A percentile compares a stretch with the other conserved stretches of the same genome.
Evolutionary conservation across 208 protist genomes (phyloP).

Genomic region (Wallacemonas sp.): DNA sequence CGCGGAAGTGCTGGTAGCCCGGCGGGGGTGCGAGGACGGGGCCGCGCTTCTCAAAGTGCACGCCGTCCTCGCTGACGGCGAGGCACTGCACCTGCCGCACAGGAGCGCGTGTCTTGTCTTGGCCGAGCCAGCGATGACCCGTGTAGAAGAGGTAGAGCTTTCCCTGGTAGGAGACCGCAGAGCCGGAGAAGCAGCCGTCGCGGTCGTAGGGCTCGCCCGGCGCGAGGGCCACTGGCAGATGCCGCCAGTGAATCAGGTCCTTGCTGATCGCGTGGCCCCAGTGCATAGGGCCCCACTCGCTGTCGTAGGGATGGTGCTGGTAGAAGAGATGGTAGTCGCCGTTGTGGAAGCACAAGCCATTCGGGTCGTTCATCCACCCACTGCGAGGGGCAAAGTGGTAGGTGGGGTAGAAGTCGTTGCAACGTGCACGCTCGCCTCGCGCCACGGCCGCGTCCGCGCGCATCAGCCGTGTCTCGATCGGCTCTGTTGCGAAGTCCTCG

Average conservation of each 20-base stretch:
- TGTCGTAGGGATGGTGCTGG: constrained; percentile 52
- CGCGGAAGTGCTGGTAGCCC: constrained; percentile 43
- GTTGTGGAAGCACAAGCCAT: constrained; percentile 51
- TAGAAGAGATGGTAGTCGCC: constrained; percentile 69
- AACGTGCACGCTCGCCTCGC: background rate
- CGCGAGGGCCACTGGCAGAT: constrained; percentile 57
- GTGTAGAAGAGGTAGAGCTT: constrained; percentile 60
- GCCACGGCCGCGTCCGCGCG: background rate
- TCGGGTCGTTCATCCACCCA: constrained; percentile 54
- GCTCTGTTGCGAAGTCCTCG: background rate
- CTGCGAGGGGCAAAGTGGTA: constrained; percentile 64
- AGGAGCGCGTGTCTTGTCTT: constrained; percentile 28
- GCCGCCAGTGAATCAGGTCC: constrained; percentile 64
- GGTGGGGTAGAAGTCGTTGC: constrained; percentile 47
- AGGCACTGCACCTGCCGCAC: constrained; percentile 60
- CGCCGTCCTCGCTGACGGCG: constrained; percentile 45
- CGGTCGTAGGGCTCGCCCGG: constrained; percentile 68
- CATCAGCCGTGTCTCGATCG: constrained; percentile 1
- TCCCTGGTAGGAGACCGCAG: constrained; percentile 34
- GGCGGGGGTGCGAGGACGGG: constrained; percentile 27
- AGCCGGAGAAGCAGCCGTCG: constrained; percentile 62
- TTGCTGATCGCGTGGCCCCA: constrained; percentile 67
- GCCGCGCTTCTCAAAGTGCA: constrained; percentile 42
- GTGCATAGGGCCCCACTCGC: constrained; percentile 57
- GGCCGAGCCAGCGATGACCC: constrained; percentile 40